phyloP scores from a whole-genome alignment of 352 stramenopile genomes.

The Phytophthora fragariae region DNA sequence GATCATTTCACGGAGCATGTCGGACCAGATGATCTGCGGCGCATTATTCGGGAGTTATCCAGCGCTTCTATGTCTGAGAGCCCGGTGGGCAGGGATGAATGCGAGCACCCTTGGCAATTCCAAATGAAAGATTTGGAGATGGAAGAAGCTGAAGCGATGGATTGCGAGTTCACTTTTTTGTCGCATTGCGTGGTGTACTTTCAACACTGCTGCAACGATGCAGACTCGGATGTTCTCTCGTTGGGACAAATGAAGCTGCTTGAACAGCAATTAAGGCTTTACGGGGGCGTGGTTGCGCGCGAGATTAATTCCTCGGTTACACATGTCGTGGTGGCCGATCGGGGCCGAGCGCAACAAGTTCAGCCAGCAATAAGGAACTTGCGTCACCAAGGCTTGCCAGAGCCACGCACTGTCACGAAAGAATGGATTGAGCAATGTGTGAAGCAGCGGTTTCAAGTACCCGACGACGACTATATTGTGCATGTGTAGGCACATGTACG shows the following conservation, averaged over 20 bases:
- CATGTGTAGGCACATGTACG: constrained; percentile 43
- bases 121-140: constrained; percentile 46
- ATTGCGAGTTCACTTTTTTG: constrained; percentile 72
- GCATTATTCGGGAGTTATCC: constrained; percentile 57
- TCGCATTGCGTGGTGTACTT: constrained; percentile 78
- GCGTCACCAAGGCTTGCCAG: constrained; percentile 49
- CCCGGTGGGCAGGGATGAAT: background rate
- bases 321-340: constrained; percentile 64
- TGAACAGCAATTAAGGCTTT: constrained; percentile 67
- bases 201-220: constrained; percentile 17
- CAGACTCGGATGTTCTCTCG: constrained; percentile 31
- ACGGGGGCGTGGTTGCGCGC: constrained; percentile 50
- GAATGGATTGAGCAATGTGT: constrained; percentile 72
- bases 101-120: constrained; percentile 56
- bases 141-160: constrained; percentile 78
- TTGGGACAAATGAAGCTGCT: constrained; percentile 57
- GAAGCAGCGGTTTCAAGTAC: constrained; percentile 53
- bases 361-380: constrained; percentile 55
- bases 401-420: constrained; percentile 64
- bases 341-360: constrained; percentile 45
- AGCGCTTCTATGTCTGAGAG: constrained; percentile 2
- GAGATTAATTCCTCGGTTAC: constrained; percentile 62
- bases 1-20: constrained; percentile 79
- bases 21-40: constrained; percentile 52
- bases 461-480: constrained; percentile 63